Base-by-base conservation (phyloP, 306 rosid genomes). In the Trifolium subterraneum region DNA sequence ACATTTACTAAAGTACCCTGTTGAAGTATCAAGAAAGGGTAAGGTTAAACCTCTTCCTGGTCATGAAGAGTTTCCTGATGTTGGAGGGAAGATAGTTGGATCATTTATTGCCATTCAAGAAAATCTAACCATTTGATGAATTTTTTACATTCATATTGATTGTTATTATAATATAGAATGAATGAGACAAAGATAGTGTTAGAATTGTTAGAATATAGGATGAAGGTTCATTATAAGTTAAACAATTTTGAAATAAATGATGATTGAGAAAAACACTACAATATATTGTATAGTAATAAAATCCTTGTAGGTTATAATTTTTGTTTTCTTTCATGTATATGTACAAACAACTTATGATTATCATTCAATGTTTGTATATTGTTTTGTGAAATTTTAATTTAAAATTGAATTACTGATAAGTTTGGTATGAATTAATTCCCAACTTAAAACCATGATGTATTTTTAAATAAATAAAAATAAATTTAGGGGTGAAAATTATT, bases 21-120 rank as follows among this genome's bases (percentile, higher is more conserved):
- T 94, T 27, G 95, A 94, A 41, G 92, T 94, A 23, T 90, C 85
- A 81, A 76, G 75, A 33, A 92, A 66, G 71, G 99, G 96, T 39
- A 94, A 88, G 86, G 96, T 94, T 52, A 87, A 56, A 60, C 41
- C 99, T 16, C 86, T 94, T 78, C 90, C 87, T 18, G 98, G 93
- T 20, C 77, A 80, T 27, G 98, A 88, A 80, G 89, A 80, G 70
- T 94, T 94, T 76, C 99, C 99, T 0, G 99, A 94, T 64, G 96
- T 86, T 0, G 99, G 99, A 64, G 99, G 99, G 55, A 90, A 74
- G 79, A 88, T 94, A 64, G 78, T 84, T 0, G 99, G 99, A 41
- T 94, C 99, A n/a, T 94, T 90, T 61, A 78, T 82, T 81, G 97
- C 83, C 82, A 92, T 92, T 82, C 99, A 90, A 48, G 97, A 92